Evolutionary conservation across 169 alveolate genomes (phyloP).

Genomic region (Babesia microti): DNA sequence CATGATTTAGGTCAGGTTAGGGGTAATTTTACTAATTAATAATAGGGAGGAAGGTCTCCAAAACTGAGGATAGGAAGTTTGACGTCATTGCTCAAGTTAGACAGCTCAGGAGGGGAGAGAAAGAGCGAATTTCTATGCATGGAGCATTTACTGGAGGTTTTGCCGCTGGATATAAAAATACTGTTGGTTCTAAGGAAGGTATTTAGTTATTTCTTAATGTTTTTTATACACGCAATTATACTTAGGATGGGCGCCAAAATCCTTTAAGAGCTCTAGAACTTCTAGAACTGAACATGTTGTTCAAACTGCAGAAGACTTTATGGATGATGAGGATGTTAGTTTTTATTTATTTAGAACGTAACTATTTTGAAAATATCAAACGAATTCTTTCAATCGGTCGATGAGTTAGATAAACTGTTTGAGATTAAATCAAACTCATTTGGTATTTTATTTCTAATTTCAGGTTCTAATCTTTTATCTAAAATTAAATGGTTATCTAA

Average conservation of each 20-base stretch:
- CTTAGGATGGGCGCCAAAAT: conserved; percentile 31
- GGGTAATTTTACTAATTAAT: too few relatives aligned
- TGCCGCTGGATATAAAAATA: too few relatives aligned
- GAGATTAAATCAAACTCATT: conserved; percentile 1
- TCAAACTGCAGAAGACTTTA: conserved; percentile 12
- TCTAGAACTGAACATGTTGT: conserved; percentile 17
- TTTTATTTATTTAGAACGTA: conserved; percentile 1
- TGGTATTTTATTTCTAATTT: neutral
- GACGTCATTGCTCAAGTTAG: too few relatives aligned
- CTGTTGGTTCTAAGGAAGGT: conserved; percentile 40
- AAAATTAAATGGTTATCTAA: neutral
- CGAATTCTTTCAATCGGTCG: conserved; percentile 8
- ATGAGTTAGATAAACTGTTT: conserved; percentile 1
- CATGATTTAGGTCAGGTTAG: too few relatives aligned
- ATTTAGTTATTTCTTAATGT: neutral
- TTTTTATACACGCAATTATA: neutral
- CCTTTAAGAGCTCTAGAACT: conserved; percentile 29
- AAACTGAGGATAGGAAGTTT: too few relatives aligned
- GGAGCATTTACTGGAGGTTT: too few relatives aligned
- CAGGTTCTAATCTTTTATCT: neutral
- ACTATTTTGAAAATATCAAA: conserved; percentile 6
- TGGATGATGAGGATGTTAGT: conserved; percentile 27
- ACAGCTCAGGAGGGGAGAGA: too few relatives aligned
- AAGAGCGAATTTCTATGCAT: too few relatives aligned
- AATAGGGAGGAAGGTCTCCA: too few relatives aligned